These are phyloP conservation scores for Oxalis stricta DNA, from an alignment of 441 rosid genomes.

Conservation along the genomic window DNA sequence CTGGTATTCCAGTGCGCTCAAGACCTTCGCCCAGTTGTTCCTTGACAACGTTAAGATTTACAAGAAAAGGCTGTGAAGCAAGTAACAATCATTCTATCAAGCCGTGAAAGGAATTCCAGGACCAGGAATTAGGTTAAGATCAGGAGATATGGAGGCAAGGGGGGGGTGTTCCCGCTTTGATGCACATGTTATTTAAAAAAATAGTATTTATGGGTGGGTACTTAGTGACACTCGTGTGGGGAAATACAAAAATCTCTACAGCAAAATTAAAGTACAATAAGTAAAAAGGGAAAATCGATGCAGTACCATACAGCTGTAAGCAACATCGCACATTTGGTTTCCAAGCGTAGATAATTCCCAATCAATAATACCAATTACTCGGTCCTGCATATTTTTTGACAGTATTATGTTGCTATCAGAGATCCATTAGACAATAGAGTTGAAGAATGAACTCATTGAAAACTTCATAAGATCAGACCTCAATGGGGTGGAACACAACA, in stretches of 20 bases:
- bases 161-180: no score
- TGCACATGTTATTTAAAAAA: no score
- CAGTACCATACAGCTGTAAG: slow-evolving; percentile 72
- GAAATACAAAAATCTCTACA: no score
- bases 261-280: not conserved
- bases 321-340: slow-evolving; percentile 92
- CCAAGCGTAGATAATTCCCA: slow-evolving; percentile 97
- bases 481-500: slow-evolving; percentile 75
- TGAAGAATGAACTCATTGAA: not conserved
- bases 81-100: slow-evolving; percentile 11
- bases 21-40: slow-evolving; percentile 33
- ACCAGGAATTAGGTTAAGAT: not conserved
- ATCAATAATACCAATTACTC: slow-evolving; percentile 81
- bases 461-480: slow-evolving; percentile 32
- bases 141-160: not conserved
- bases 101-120: not conserved
- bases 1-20: slow-evolving; percentile 56
- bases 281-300: not conserved
- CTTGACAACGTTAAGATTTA: slow-evolving; percentile 20
- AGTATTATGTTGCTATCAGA: no score
- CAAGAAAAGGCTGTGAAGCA: slow-evolving; percentile 51
- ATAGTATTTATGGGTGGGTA: no score
- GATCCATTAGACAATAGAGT: not conserved
- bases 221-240: no score
- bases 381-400: slow-evolving; percentile 87